phyloP scores from a whole-genome alignment of 768 basidiomycete species.

The Auricularia sp. region DNA sequence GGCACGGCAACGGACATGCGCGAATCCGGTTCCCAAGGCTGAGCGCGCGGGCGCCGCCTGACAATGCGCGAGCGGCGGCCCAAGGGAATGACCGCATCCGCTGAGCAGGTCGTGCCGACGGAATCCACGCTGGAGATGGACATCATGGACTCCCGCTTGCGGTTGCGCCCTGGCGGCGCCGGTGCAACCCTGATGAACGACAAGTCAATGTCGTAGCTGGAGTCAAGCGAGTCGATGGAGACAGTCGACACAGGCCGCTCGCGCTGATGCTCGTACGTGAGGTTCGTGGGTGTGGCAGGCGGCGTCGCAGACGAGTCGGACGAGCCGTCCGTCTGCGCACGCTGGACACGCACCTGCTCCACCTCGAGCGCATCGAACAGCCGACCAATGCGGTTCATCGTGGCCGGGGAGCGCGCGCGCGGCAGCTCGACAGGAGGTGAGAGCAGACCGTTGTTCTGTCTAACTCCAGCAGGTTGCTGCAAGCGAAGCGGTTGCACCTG shows the following conservation, averaged over 20 bases:
- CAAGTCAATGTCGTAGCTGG: not conserved
- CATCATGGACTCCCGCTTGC: slow-evolving; percentile 27
- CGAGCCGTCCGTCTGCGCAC: not conserved
- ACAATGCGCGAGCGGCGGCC: slow-evolving; percentile 4
- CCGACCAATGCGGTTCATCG: not conserved
- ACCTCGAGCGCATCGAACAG: slow-evolving; percentile 1
- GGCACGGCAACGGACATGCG: slow-evolving; percentile 10
- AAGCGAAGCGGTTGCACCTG: not conserved
- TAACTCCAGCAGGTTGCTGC: not conserved
- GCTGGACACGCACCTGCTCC: not conserved
- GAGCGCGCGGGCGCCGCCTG: not conserved
- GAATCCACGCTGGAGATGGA: slow-evolving; percentile 43
- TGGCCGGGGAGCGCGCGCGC: not conserved
- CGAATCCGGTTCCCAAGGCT: not conserved
- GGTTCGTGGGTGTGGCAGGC: not conserved
- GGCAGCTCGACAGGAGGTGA: not conserved
- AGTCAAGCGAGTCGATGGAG: not conserved
- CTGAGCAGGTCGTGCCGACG: slow-evolving; percentile 45
- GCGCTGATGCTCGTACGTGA: not conserved
- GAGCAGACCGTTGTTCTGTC: not conserved
- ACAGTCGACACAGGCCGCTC: not conserved
- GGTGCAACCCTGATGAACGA: not conserved
- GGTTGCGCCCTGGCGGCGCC: not conserved
- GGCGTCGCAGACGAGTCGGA: not conserved
- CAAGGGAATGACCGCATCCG: slow-evolving; percentile 47